phyloP scores from a whole-genome alignment of 2,329 filamentous ascomycete genomes.

The Rhytidhysteron rufulum region DNA sequence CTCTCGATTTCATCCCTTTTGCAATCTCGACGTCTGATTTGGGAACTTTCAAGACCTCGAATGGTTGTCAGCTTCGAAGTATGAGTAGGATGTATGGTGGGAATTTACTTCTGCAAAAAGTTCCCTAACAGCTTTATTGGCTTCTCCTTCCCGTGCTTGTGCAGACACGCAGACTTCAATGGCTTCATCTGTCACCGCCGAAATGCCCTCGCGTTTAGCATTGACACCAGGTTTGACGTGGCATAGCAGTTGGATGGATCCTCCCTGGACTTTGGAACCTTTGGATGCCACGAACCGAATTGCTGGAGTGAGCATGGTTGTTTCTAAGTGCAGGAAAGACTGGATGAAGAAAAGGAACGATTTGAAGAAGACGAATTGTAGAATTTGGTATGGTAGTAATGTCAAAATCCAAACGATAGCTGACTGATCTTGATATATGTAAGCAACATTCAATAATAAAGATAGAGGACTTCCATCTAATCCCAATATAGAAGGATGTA shows the following conservation, averaged over 20 bases:
- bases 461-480: no score
- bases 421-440: no score
- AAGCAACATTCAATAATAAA: no score
- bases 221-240: slow-evolving; percentile 65
- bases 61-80: slow-evolving; percentile 1
- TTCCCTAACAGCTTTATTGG: slow-evolving; percentile 63
- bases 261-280: slow-evolving; percentile 11
- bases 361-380: no score
- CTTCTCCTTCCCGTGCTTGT: slow-evolving; percentile 62
- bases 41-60: slow-evolving; percentile 56
- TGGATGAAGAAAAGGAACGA: no score
- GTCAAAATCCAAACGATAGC: no score
- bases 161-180: slow-evolving; percentile 65
- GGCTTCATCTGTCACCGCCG: slow-evolving; percentile 51
- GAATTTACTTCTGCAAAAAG: slow-evolving; percentile 59
- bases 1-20: slow-evolving; percentile 60
- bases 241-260: slow-evolving; percentile 57
- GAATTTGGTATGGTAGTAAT: no score
- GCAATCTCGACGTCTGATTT: slow-evolving; percentile 62
- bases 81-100: not conserved
- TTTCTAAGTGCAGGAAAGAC: no score
- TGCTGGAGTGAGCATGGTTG: slow-evolving; percentile 16
- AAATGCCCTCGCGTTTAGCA: slow-evolving; percentile 59
- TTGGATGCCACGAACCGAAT: slow-evolving; percentile 27
- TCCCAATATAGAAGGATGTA: no score